A percentile compares a stretch with the other conserved stretches of the same genome.
phyloP scores from a whole-genome alignment of 2,329 filamentous ascomycete species.

The Trichophyton simii region DNA sequence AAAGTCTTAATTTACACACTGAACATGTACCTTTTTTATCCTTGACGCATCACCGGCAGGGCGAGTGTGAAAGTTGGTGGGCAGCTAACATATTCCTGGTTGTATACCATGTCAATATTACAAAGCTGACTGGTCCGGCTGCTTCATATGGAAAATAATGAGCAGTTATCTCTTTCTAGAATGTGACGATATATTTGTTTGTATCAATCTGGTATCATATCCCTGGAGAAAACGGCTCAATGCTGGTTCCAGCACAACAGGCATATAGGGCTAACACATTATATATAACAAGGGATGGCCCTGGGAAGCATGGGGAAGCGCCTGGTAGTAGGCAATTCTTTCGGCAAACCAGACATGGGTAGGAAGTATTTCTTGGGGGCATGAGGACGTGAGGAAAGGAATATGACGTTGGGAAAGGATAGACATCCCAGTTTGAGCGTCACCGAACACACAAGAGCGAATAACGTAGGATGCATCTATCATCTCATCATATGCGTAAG shows the following conservation, averaged over 20 bases:
- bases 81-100: background rate
- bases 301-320: background rate
- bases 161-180: background rate
- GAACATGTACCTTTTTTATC: background rate
- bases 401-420: too few relatives aligned
- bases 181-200: background rate
- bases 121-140: background rate
- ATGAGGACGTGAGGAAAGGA: too few relatives aligned
- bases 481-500: slow-evolving; percentile 42
- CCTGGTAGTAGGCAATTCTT: background rate
- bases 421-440: background rate
- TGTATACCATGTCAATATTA: background rate
- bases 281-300: background rate
- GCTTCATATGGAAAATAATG: background rate
- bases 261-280: background rate
- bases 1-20: background rate
- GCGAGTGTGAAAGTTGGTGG: background rate
- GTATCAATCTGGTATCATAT: background rate
- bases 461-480: background rate
- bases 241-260: background rate
- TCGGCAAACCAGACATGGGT: background rate
- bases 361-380: background rate
- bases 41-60: background rate
- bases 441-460: background rate
- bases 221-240: background rate